Evolutionary conservation across 345 rosid species (phyloP).

Genomic region (Populus pruinosa): DNA sequence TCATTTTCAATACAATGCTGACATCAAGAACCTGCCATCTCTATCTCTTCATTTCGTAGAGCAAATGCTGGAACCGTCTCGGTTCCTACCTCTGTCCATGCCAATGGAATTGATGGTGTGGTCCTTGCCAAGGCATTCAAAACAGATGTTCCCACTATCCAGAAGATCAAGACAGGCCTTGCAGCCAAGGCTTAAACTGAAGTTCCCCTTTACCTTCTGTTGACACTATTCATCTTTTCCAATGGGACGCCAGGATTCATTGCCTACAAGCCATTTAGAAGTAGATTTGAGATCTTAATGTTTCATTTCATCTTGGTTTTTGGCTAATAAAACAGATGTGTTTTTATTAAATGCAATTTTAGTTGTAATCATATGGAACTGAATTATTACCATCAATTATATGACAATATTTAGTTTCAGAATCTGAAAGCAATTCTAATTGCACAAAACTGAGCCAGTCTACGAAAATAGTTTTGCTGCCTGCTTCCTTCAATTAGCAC

Average conservation of each 20-base stretch:
- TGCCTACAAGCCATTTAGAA: too few species aligned
- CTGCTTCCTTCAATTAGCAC: background rate
- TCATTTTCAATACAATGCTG: constrained; percentile 11
- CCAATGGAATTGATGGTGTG: background rate
- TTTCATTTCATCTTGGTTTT: too few species aligned
- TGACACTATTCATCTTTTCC: too few species aligned
- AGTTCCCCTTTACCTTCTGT: too few species aligned
- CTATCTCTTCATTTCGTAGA: constrained; percentile 13
- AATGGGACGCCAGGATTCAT: too few species aligned
- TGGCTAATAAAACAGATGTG: too few species aligned
- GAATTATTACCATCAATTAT: too few species aligned
- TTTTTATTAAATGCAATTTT: too few species aligned
- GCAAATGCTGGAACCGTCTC: constrained; percentile 7
- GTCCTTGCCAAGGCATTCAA: constrained; percentile 10
- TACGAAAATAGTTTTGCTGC: background rate
- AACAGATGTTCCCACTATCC: constrained; percentile 3
- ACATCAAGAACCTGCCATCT: background rate
- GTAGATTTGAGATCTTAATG: too few species aligned
- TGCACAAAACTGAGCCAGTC: background rate
- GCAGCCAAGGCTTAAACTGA: constrained; percentile 2
- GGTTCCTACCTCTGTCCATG: background rate
- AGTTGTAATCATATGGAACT: too few species aligned
- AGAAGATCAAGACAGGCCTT: constrained; percentile 3
- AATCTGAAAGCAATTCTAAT: background rate
- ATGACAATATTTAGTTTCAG: too few species aligned